Evolutionary conservation across 495 filamentous ascomycete species (phyloP).

Genomic region (Xylaria flabelliformis): DNA sequence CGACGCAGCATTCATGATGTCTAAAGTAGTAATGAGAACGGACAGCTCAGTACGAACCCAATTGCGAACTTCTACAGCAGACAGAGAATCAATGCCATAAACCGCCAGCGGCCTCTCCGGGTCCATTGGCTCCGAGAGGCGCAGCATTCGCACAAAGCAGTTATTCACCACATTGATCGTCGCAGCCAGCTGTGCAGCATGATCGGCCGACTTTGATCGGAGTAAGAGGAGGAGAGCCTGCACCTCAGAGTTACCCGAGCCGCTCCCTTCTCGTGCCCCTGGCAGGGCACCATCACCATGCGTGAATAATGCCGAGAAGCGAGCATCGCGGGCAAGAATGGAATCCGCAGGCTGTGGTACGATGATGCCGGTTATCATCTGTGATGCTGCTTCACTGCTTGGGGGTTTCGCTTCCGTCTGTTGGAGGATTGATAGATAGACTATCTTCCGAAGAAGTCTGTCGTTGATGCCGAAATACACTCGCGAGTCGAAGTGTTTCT

Average conservation of each 20-base stretch:
- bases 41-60: constrained; percentile 25
- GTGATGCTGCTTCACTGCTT: background rate
- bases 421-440: background rate
- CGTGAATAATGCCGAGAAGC: background rate
- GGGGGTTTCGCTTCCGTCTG: background rate
- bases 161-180: background rate
- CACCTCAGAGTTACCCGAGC: background rate
- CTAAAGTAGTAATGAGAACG: background rate
- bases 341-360: background rate
- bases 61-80: constrained; percentile 56
- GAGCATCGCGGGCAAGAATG: background rate
- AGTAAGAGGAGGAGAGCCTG: background rate
- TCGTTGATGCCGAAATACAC: background rate
- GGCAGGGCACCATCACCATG: background rate
- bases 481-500: background rate
- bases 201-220: background rate
- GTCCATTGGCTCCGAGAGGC: constrained; percentile 51
- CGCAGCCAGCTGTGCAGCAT: background rate
- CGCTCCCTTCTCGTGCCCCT: background rate
- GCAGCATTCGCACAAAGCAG: constrained; percentile 38
- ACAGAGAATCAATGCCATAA: constrained; percentile 58
- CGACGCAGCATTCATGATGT: background rate
- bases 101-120: constrained; percentile 45
- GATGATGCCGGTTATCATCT: background rate
- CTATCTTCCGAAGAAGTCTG: background rate